Base-by-base conservation (phyloP, 2,329 filamentous ascomycete genomes). In the Gnomoniopsis sp. region DNA sequence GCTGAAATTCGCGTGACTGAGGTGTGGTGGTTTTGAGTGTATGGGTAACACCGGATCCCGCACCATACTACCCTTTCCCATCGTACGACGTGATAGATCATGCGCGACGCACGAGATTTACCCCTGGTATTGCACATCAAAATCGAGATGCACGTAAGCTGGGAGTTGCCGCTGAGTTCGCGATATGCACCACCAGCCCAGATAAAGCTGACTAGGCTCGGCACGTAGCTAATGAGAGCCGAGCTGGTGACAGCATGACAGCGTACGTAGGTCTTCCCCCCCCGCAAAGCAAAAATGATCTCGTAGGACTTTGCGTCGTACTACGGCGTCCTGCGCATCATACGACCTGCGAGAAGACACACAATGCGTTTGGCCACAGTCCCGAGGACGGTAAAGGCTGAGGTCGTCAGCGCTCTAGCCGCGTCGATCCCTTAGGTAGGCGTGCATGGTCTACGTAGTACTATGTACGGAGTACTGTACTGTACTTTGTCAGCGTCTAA, bases 1-100 rank as follows among this genome's bases (percentile, higher is more conserved):
- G 26, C 26, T 30, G 26, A 8, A 30, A n/a, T 41, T n/a, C 12
- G 36, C 36, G 36, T 12, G 12, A 15, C 17, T 11, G 26, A 30
- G 26, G 26, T 8, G 26, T 30, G 26, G 36, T 41, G 36, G 8
- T 11, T 11, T 41, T 30, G 26, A 30, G 26, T 30, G 8, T 30
- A 30, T 30, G 26, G 26, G 36, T 4, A 14, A 15, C 17, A n/a
- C 36, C 7, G 7, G 3, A 41, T 41, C 8, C 8, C 7, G 36
- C 36, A 41, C 36, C 12, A 41, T 26, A 22, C 21, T 38, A 21
- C 46, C 53, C 53, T 43, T 1, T 33, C 3, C 53, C 47, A 21
- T 55, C 53, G 46, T 55, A 55, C 33, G 53, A 55, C 53, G 53
- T 55, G 22, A 12, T n/a, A 19, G n/a, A 15, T 43, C 19, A 34